Base-by-base conservation (phyloP, 176 grass and related monocot genomes). In the Musa acuminata region DNA sequence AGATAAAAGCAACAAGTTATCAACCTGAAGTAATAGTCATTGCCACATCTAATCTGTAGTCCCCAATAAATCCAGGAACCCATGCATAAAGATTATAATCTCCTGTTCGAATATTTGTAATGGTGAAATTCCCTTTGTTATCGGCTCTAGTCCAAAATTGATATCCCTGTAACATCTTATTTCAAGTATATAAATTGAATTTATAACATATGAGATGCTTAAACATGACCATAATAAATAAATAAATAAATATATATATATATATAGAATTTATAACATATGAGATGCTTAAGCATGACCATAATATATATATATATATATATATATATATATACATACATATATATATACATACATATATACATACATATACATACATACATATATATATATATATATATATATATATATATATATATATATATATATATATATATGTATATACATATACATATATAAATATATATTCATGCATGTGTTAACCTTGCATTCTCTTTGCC, bases 401-500 rank as follows among this genome's bases (percentile, higher is more conserved):
- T 22, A 22, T 22, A 22, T 22, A 22, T 0, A 22, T 22, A 22
- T 0, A 22, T 22, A 22, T 22, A 22, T 22, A 22, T 0, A 22
- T 22, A 22, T 0, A 22, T 22, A 22, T 22, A 22, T 0, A 26
- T 26, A 26, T 26, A 26, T 26, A 24, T 24, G 0, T 29, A 0
- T 3, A 29, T 29, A 29, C 3, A 29, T 29, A 3, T 29, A 29
- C 3, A 3, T 29, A 29, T 29, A 29, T 29, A 9, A 13, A 62
- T 13, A 26, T 4, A n/a, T 14, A 8, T 50, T 52, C 17, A 51
- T 50, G 48, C 51, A 2, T 8, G 11, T 82, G 21, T 73, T 49
- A 79, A 94, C 95, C 90, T 99, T 99, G 84, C 90, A 91, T 86
- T 99, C 95, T 84, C 84, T 89, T 91, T 94, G 90, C 90, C 88